These are phyloP conservation scores for Hortiboletus flavorubellus DNA, from an alignment of 768 basidiomycete species.

Conservation along the genomic window DNA sequence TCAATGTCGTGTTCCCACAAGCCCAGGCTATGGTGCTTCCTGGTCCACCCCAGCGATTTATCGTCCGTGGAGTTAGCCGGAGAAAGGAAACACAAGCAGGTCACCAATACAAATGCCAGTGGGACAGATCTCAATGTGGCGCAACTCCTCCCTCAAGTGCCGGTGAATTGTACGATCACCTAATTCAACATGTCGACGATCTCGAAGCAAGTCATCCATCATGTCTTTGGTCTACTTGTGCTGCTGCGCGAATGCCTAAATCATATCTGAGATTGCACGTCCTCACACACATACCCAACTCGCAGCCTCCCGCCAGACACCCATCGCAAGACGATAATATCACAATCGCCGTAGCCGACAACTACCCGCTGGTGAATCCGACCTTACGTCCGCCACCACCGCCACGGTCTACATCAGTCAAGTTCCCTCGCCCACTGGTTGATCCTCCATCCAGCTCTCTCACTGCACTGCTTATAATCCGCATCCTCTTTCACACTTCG, in stretches of 20 bases:
- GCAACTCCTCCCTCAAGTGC: conserved; percentile 46
- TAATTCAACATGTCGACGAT: conserved; percentile 54
- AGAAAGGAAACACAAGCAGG: conserved; percentile 53
- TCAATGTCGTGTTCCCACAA: conserved; percentile 78
- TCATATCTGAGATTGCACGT: conserved; percentile 60
- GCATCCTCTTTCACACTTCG: conserved; percentile 77
- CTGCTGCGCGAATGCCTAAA: conserved; percentile 44
- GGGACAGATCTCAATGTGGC: conserved; percentile 62
- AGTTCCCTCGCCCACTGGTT: conserved; percentile 52
- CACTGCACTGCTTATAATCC: conserved; percentile 77
- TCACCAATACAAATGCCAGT: conserved; percentile 73
- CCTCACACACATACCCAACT: conserved; percentile 70
- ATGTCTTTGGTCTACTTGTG: conserved; percentile 76
- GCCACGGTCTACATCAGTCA: conserved; percentile 58
- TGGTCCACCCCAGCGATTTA: conserved; percentile 70
- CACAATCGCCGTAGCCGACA: conserved; percentile 57
- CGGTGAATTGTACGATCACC: conserved; percentile 71
- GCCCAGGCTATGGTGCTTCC: conserved; percentile 85
- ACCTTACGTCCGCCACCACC: conserved; percentile 71
- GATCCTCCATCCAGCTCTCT: conserved; percentile 75
- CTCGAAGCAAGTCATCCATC: conserved; percentile 42
- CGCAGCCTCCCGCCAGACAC: conserved; percentile 53
- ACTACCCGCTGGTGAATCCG: conserved; percentile 58
- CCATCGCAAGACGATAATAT: conserved; percentile 73
- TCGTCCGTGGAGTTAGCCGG: conserved; percentile 83